These are phyloP conservation scores for Cenchrus fungigraminus DNA, from an alignment of 176 grass and related monocot genomes.

Conservation along the genomic window DNA sequence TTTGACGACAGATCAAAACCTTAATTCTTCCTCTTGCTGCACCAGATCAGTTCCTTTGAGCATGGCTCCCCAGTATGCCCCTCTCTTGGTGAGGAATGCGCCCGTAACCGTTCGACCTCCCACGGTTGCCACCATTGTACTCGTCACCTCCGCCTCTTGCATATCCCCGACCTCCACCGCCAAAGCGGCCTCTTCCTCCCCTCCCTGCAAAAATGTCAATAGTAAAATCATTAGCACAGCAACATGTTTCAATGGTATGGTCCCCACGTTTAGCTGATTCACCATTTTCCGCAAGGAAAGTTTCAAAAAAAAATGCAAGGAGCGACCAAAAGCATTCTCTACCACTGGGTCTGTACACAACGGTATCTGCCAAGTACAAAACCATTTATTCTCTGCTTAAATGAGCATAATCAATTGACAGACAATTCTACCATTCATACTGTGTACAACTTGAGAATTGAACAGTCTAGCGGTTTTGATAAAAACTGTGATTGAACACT, in stretches of 20 bases:
- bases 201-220: constrained; percentile 57
- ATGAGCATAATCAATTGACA: not conserved
- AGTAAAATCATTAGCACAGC: not conserved
- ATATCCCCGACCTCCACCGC: constrained; percentile 48
- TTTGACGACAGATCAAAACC: constrained; percentile 53
- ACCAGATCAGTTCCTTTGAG: constrained; percentile 33
- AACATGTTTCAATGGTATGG: not conserved
- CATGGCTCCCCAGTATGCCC: constrained; percentile 62
- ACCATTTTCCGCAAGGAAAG: not conserved
- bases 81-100: constrained; percentile 55
- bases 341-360: not conserved
- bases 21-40: constrained; percentile 32
- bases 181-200: constrained; percentile 56
- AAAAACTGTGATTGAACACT: not conserved
- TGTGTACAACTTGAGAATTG: not conserved
- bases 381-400: not conserved
- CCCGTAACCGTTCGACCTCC: constrained; percentile 56
- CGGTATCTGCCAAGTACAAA: not conserved
- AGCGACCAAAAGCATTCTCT: not conserved
- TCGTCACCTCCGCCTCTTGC: constrained; percentile 50
- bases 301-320: not conserved
- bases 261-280: not conserved
- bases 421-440: not conserved
- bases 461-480: not conserved
- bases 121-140: constrained; percentile 44